Evolutionary conservation across 139 green algal species (phyloP).

Genomic region (Picochlorum sp.): DNA sequence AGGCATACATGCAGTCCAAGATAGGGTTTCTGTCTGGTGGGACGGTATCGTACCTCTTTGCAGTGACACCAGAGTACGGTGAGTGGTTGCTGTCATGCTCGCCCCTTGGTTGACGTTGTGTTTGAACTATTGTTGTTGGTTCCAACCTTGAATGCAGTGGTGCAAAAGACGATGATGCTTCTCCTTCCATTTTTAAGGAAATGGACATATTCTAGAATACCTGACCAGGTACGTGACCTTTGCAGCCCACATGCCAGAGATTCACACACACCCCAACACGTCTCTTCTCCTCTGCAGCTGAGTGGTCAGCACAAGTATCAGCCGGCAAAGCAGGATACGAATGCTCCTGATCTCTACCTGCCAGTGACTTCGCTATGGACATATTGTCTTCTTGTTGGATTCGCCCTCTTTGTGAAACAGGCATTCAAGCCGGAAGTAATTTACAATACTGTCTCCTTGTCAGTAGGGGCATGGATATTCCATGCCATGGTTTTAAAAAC

Average conservation of each 20-base stretch:
- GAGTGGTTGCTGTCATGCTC: background rate
- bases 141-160: background rate
- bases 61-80: conserved; percentile 73
- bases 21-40: conserved; percentile 66
- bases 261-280: background rate
- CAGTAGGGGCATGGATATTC: conserved; percentile 51
- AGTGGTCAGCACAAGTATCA: conserved; percentile 72
- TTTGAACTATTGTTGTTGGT: background rate
- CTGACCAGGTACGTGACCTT: conserved; percentile 56
- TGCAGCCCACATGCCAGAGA: background rate
- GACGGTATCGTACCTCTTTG: conserved; percentile 78
- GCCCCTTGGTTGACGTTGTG: background rate
- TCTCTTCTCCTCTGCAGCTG: conserved; percentile 39
- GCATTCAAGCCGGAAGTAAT: conserved; percentile 63
- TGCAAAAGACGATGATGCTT: conserved; percentile 85
- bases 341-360: conserved; percentile 95
- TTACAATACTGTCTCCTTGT: conserved; percentile 54
- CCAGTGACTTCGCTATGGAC: conserved; percentile 78
- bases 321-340: conserved; percentile 77
- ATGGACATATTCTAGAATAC: conserved; percentile 72
- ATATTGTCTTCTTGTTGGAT: conserved; percentile 65
- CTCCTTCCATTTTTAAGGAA: conserved; percentile 78
- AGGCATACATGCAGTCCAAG: conserved; percentile 41
- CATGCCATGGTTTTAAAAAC: conserved; percentile 55
- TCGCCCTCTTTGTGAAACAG: conserved; percentile 14